Percentiles rank a stretch among this genome's conserved stretches.
phyloP scores from a whole-genome alignment of 176 grass and related monocot species.

The Typha latifolia region DNA sequence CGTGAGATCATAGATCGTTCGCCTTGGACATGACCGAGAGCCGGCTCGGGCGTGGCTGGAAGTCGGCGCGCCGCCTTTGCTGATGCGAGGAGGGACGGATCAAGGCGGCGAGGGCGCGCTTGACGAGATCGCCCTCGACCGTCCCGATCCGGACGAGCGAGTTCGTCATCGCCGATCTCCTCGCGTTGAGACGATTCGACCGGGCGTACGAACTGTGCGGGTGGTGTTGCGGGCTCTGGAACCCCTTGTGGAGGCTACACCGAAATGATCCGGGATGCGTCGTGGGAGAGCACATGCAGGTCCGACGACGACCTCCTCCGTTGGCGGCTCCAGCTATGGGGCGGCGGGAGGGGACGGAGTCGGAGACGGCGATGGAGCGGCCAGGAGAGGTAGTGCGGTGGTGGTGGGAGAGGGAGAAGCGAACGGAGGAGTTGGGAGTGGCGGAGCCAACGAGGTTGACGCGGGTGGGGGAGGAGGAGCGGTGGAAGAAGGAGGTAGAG shows the following conservation, averaged over 20 bases:
- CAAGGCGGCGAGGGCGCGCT: constrained; percentile 44
- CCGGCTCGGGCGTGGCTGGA: constrained; percentile 24
- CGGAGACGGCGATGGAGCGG: constrained; percentile 26
- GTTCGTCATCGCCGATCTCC: constrained; percentile 28
- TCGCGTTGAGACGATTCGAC: constrained; percentile 21
- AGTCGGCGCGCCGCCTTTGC: constrained; percentile 23
- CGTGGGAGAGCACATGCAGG: constrained; percentile 64
- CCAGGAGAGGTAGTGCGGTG: background rate
- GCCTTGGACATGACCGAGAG: constrained; percentile 49
- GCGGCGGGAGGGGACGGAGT: constrained; percentile 11
- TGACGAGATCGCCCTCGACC: constrained; percentile 37
- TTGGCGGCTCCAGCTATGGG: background rate
- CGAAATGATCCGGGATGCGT: constrained; percentile 64
- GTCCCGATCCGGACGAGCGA: constrained; percentile 36
- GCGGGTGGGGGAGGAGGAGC: constrained; percentile 29
- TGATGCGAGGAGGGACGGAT: constrained; percentile 34
- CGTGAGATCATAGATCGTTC: constrained; percentile 29
- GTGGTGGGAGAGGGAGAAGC: constrained; percentile 12
- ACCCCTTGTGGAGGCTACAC: constrained; percentile 53
- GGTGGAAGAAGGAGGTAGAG: constrained; percentile 15
- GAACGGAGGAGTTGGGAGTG: background rate
- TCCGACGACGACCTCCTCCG: background rate
- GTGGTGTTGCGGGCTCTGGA: background rate
- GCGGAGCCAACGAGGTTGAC: constrained; percentile 26
- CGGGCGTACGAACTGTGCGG: constrained; percentile 2